phyloP scores from a whole-genome alignment of 257 asterid species.

The Mitragyna speciosa region DNA sequence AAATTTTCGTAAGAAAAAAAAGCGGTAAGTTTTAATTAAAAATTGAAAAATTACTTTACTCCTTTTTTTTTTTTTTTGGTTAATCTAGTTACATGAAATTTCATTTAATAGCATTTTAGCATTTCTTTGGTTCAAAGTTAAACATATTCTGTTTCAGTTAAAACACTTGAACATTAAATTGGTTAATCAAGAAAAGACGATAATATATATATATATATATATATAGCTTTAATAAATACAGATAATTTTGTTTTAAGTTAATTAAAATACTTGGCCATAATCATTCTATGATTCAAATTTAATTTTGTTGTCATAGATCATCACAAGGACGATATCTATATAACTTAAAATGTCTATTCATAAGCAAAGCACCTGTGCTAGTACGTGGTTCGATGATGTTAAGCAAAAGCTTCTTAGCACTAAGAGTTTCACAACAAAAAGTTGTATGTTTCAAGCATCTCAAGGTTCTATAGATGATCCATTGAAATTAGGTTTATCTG shows the following conservation, averaged over 20 bases:
- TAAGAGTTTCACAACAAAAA: slow-evolving; percentile 27
- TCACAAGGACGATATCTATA: slow-evolving; percentile 58
- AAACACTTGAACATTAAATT: no score
- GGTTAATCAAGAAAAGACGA: neutral
- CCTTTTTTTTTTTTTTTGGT: no score
- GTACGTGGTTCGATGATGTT: slow-evolving; percentile 60
- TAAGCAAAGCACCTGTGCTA: slow-evolving; percentile 33
- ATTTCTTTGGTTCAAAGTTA: neutral
- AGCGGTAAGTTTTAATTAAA: no score
- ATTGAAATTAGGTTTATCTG: slow-evolving; percentile 45
- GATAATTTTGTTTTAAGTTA: no score
- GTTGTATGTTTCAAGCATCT: slow-evolving; percentile 24
- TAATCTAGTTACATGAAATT: neutral
- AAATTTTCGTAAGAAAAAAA: no score
- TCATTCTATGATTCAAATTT: no score
- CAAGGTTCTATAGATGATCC: slow-evolving; percentile 19
- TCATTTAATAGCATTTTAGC: neutral
- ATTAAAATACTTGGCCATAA: no score
- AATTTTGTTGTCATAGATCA: slow-evolving; percentile 85
- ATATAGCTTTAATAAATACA: no score
- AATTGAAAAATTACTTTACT: no score
- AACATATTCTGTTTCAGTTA: neutral
- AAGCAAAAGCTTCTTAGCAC: slow-evolving; percentile 62
- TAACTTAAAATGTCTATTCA: slow-evolving; percentile 59
- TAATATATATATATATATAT: no score